phyloP scores from a whole-genome alignment of 202 grass and related monocot species.

The Cymbopogon flexuosus region DNA sequence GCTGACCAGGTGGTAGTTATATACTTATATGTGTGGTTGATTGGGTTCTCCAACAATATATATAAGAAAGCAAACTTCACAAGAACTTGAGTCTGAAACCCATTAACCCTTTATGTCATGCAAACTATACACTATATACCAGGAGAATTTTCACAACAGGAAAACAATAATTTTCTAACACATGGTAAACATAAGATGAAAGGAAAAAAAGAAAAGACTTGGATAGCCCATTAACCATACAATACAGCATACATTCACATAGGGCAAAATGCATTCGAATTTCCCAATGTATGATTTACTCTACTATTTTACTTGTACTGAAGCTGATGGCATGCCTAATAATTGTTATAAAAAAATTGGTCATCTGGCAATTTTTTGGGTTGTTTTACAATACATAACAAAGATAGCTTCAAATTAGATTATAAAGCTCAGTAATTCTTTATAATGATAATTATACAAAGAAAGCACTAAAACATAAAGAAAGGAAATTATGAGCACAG shows the following conservation, averaged over 20 bases:
- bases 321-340: background rate
- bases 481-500: no score
- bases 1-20: background rate
- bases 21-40: background rate
- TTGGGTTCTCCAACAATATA: background rate
- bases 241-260: background rate
- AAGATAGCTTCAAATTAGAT: constrained; percentile 4
- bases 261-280: background rate
- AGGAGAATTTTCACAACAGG: background rate
- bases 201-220: background rate
- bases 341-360: background rate
- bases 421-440: background rate
- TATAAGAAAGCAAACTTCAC: background rate
- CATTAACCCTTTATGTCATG: background rate
- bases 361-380: background rate
- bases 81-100: background rate
- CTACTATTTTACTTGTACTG: background rate
- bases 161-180: background rate
- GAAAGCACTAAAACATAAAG: no score
- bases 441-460: background rate
- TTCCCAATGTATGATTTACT: background rate
- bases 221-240: background rate
- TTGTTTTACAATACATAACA: background rate
- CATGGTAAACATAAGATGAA: background rate
- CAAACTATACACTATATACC: background rate